Evolutionary conservation across 164 flowering plant species (phyloP).

Genomic region (Paratinospora sagittata): DNA sequence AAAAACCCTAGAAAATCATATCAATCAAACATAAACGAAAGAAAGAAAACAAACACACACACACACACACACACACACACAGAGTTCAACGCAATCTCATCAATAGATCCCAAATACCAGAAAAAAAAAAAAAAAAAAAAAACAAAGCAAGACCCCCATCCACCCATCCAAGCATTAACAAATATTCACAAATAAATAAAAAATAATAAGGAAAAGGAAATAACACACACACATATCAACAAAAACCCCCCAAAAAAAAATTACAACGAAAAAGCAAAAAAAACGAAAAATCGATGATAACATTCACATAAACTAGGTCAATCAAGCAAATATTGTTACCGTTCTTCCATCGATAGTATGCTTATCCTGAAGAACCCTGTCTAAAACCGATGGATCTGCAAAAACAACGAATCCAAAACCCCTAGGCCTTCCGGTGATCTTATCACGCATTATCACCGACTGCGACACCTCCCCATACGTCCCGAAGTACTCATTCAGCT

Average conservation of each 20-base stretch:
- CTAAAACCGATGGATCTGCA: constrained; percentile 81
- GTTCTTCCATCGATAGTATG: constrained; percentile 81
- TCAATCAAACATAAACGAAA: neutral
- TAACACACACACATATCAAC: too few relatives aligned
- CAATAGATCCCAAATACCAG: neutral
- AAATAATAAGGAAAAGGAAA: too few relatives aligned
- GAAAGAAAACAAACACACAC: too few relatives aligned
- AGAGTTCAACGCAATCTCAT: neutral
- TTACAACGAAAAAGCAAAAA: too few relatives aligned
- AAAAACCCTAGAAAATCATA: neutral
- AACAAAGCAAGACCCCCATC: neutral
- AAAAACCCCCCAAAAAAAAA: neutral
- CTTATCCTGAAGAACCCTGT: constrained; percentile 72
- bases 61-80: too few relatives aligned
- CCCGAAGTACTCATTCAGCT: constrained; percentile 67
- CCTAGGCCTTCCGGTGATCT: constrained; percentile 81
- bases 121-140: neutral
- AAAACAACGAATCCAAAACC: constrained; percentile 89
- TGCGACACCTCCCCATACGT: constrained; percentile 80
- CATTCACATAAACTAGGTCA: too few relatives aligned
- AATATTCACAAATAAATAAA: too few relatives aligned
- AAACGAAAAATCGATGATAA: too few relatives aligned
- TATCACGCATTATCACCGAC: constrained; percentile 88
- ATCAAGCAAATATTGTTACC: constrained; percentile 32
- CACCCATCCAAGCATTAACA: too few relatives aligned